Evolutionary conservation across 768 basidiomycete genomes (phyloP).

Genomic region (Termitomyces sp.): DNA sequence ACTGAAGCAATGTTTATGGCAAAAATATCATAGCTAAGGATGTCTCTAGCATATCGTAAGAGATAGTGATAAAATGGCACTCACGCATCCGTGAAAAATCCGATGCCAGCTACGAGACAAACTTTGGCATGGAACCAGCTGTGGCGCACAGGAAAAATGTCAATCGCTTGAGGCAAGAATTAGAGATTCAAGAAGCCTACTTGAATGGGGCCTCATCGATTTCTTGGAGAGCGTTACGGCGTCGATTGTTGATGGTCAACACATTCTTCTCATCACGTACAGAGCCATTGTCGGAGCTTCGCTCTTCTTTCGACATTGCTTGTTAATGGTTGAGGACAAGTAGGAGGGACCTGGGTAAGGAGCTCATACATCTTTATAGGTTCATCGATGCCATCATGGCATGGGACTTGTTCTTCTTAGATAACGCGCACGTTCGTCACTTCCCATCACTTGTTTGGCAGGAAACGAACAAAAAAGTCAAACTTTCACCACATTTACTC

Average conservation of each 20-base stretch:
- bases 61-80: slow-evolving; percentile 13
- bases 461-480: not conserved
- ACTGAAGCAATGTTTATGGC: slow-evolving; percentile 80
- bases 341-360: not conserved
- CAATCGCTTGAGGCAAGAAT: not conserved
- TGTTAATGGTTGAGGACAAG: not conserved
- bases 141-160: not conserved
- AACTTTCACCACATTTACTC: too few species aligned
- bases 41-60: not conserved
- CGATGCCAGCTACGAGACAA: slow-evolving; percentile 66
- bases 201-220: slow-evolving; percentile 85
- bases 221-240: slow-evolving; percentile 77
- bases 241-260: slow-evolving; percentile 57
- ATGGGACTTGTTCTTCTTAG: not conserved
- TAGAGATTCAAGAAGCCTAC: slow-evolving; percentile 25
- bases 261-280: slow-evolving; percentile 16
- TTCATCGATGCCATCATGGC: not conserved
- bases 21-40: slow-evolving; percentile 71
- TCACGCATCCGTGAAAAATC: slow-evolving; percentile 87
- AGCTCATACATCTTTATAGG: not conserved
- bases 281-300: slow-evolving; percentile 28
- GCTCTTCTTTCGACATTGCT: slow-evolving; percentile 29
- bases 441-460: not conserved
- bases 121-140: slow-evolving; percentile 87
- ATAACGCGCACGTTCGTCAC: not conserved